Evolutionary conservation across 345 rosid genomes (phyloP).

Genomic region (Carallia pectinifolia): DNA sequence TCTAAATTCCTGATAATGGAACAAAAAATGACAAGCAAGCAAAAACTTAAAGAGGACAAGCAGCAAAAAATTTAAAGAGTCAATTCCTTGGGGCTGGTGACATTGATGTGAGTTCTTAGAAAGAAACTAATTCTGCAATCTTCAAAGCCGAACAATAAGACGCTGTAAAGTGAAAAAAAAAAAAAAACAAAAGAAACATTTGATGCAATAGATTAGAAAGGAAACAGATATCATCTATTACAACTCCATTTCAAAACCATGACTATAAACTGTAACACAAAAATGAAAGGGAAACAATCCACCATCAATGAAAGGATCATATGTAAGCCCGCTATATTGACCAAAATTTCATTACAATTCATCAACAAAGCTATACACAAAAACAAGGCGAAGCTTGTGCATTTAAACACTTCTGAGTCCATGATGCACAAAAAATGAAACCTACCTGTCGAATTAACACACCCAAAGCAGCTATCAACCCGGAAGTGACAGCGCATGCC

Average conservation of each 20-base stretch:
- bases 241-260: background rate
- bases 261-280: background rate
- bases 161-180: background rate
- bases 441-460: slow-evolving; percentile 63
- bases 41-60: no score
- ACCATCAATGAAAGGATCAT: background rate
- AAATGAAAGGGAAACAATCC: background rate
- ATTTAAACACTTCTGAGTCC: background rate
- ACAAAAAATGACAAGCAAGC: no score
- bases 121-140: background rate
- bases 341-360: background rate
- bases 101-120: background rate
- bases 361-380: background rate
- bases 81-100: no score
- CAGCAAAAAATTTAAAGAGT: no score
- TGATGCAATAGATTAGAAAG: background rate
- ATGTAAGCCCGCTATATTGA: background rate
- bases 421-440: background rate
- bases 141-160: background rate
- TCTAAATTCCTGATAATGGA: no score
- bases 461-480: slow-evolving; percentile 65
- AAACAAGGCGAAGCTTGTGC: background rate
- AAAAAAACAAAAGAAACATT: background rate
- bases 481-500: slow-evolving; percentile 73
- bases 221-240: background rate